Evolutionary conservation across 2,329 filamentous ascomycete genomes (phyloP), one percentile per base, ranked within the genome.

Genomic region (Penicillium sp.): DNA sequence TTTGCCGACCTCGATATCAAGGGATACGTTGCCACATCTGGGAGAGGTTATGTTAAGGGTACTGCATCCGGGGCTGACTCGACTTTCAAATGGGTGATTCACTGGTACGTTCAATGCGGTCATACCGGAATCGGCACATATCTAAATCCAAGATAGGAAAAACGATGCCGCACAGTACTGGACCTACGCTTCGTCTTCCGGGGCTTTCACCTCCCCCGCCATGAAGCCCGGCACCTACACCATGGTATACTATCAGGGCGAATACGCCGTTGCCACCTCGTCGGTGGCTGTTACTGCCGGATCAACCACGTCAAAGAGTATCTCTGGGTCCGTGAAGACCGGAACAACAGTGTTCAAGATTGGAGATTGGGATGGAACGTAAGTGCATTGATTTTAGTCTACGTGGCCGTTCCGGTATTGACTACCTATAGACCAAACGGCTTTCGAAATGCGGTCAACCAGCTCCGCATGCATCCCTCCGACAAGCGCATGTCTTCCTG

Each of bases 221-320:
- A 89, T 89, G 86, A 86, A 86, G 66, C 83, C 86, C 0, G 86
- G 86, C 31, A 86, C 83, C 0, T 89, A 89, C 73, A 87, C 83
- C n/a, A 86, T 87, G 80, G 81, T 86, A 5, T 79, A 89, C 38
- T 87, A 86, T 72, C 83, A 85, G 63, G 80, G 77, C 19, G 84
- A 87, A 68, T 81, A 81, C 67, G 77, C 80, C 60, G 82, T 86
- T 9, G 82, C 81, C 4, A 77, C 78, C 2, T 72, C 76, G 25
- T 76, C 73, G 6, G 81, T 84, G 17, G 75, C 72, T 0, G 82
- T 87, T 41, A 75, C 74, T 2, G 81, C 81, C 1, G 83, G 83
- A 5, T 70, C 72, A 33, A 77, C 78, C 1, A 78, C 78, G 0
- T 79, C 76, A 3, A 77, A 78, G 49, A 79, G 81, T 66, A 85